Evolutionary conservation across 768 basidiomycete genomes (phyloP), one percentile per base, ranked within the genome.

Genomic region (Pisolithus tinctorius): DNA sequence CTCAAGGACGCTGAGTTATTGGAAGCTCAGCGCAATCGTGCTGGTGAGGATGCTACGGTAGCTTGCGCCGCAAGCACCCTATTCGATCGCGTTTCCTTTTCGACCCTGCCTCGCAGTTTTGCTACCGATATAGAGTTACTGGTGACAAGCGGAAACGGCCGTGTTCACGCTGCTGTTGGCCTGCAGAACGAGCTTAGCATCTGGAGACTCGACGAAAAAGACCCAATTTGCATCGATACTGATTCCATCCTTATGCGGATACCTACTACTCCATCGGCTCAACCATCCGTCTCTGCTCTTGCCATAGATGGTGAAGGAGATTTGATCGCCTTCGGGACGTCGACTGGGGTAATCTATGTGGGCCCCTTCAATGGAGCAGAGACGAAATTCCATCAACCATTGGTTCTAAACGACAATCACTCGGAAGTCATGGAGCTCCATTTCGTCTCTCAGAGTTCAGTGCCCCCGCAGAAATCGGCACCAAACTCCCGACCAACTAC

Each of bases 1-100:
- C 72, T 97, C 54, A 95, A 94, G 71, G 86, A 95, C 57, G 82
- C 91, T 0, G 93, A 99, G 52, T 79, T 93, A 1, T 76, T 96
- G 34, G 93, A 93, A 60, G 87, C 89, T 3, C 91, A 93, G 60
- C 76, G 85, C 38, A 77, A 86, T 61, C 76, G 80, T 30, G 71
- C 71, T 1, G 80, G 79, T 34, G 61, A 71, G 1, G 75, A 76
- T 53, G 57, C 65, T 7, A 58, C 65, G 8, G 65, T 70, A 4
- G 41, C 55, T 7, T 67, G 63, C 47, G 36, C 39, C 31, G 41
- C 56, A 48, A 45, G 56, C 31, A 49, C 70, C 3, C 63, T 81
- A 11, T 71, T 78, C 48, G 70, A 66, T 25, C 62, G 72, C 13
- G 63, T 86, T 2, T 67, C 74, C 16, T 88, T 91, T 58, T 73